Conservation (phyloP, 306 rosid genomes). For the Pyrus pyrifolia region DNA sequence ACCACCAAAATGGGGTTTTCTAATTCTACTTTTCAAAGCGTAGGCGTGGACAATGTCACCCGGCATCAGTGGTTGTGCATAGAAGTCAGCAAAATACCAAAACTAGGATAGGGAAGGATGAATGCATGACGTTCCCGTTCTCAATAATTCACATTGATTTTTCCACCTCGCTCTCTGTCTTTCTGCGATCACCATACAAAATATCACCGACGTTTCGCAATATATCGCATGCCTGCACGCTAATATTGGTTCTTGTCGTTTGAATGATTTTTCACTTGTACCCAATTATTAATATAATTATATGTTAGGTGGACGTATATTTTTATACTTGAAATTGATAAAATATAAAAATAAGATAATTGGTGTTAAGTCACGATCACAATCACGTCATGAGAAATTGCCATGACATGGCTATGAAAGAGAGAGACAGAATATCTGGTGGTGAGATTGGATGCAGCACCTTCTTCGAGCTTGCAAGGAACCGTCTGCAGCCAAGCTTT, state of each 20-base stretch:
- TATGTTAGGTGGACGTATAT: no score
- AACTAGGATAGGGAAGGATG: slow-evolving; percentile 46
- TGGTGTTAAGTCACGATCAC: no score
- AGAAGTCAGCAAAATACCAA: slow-evolving; percentile 18
- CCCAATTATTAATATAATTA: no score
- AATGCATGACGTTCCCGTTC: slow-evolving; percentile 30
- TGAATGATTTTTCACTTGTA: no score
- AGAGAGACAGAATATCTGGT: slow-evolving; percentile 2
- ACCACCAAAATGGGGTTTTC: background rate
- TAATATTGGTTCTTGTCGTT: no score
- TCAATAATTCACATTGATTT: slow-evolving; percentile 5
- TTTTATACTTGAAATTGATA: no score
- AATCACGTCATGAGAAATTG: no score
- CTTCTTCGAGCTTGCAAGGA: slow-evolving; percentile 74
- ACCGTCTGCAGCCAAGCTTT: slow-evolving; percentile 63
- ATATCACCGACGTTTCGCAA: no score
- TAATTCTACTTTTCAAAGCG: background rate
- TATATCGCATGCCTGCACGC: no score
- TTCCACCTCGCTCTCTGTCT: background rate
- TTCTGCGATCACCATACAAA: no score
- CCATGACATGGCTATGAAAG: no score
- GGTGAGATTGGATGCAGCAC: slow-evolving; percentile 64
- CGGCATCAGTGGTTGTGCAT: slow-evolving; percentile 11
- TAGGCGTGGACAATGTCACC: slow-evolving; percentile 4
- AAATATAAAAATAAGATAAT: no score